Evolutionary conservation across 2,329 filamentous ascomycete species (phyloP).

Genomic region (Pseudogymnoascus sp.): DNA sequence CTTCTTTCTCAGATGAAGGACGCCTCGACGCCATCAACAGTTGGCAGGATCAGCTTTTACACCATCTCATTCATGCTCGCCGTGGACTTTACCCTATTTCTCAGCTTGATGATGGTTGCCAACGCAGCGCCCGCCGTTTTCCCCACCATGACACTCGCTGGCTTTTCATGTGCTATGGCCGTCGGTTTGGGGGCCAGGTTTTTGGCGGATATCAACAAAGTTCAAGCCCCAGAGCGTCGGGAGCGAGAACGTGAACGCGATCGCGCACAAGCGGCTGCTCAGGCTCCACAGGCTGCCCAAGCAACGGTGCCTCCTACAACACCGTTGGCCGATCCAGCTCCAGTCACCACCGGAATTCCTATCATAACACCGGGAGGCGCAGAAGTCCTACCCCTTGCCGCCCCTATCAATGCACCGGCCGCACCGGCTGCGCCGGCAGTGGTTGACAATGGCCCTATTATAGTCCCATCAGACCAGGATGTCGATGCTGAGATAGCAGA

Average conservation of each 20-base stretch:
- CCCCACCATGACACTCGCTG: conserved; percentile 50
- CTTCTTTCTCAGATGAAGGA: conserved; percentile 61
- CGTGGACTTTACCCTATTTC: conserved; percentile 52
- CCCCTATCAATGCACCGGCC: conserved; percentile 7
- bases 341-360: conserved; percentile 22
- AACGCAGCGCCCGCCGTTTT: conserved; percentile 49
- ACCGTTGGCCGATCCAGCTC: not conserved
- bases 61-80: conserved; percentile 57
- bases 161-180: conserved; percentile 48
- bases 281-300: conserved; percentile 24
- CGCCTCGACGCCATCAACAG: conserved; percentile 60
- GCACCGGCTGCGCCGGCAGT: conserved; percentile 9
- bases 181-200: conserved; percentile 54
- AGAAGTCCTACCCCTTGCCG: conserved; percentile 17
- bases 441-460: conserved; percentile 40
- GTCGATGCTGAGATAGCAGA: conserved; percentile 54
- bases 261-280: conserved; percentile 23
- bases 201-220: conserved; percentile 52
- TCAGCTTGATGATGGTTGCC: conserved; percentile 49
- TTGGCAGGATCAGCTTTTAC: conserved; percentile 60
- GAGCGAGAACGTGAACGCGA: conserved; percentile 22
- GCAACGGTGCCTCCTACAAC: conserved; percentile 22
- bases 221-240: conserved; percentile 53
- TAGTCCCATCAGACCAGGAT: conserved; percentile 59
- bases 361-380: conserved; percentile 25